phyloP scores from a whole-genome alignment of 345 rosid species.

The Acer yangbiense region DNA sequence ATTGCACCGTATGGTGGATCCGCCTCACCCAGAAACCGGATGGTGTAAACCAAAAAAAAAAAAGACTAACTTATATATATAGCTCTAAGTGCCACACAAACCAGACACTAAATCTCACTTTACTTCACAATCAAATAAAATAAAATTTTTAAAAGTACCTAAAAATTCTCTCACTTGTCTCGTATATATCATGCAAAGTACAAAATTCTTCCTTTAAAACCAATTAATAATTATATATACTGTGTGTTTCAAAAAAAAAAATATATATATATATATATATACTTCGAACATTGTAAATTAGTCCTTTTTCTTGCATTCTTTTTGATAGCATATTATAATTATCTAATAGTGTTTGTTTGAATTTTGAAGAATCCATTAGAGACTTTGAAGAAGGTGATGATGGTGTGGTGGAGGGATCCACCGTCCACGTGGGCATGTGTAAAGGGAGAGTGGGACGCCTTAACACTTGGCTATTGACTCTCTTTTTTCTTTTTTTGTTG shows the following conservation, averaged over 20 bases:
- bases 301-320: background rate
- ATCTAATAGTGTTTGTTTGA: background rate
- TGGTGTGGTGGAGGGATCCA: slow-evolving; percentile 20
- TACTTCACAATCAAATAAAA: background rate
- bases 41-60: too few relatives aligned
- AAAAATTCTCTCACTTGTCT: background rate
- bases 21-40: too few relatives aligned
- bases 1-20: too few relatives aligned
- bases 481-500: background rate
- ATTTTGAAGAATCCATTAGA: background rate
- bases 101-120: slow-evolving; percentile 18
- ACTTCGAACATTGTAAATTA: background rate
- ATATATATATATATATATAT: too few relatives aligned
- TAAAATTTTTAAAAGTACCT: background rate
- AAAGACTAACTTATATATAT: background rate
- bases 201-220: background rate
- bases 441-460: slow-evolving; percentile 24
- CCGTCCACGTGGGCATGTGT: slow-evolving; percentile 35
- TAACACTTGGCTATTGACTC: slow-evolving; percentile 16
- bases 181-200: background rate
- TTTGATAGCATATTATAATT: background rate
- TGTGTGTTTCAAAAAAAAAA: background rate
- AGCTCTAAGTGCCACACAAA: slow-evolving; percentile 2
- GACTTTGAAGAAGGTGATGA: slow-evolving; percentile 4
- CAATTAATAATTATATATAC: too few relatives aligned